Conservation (phyloP, 768 basidiomycete species). For the Austroboletus festivus region DNA sequence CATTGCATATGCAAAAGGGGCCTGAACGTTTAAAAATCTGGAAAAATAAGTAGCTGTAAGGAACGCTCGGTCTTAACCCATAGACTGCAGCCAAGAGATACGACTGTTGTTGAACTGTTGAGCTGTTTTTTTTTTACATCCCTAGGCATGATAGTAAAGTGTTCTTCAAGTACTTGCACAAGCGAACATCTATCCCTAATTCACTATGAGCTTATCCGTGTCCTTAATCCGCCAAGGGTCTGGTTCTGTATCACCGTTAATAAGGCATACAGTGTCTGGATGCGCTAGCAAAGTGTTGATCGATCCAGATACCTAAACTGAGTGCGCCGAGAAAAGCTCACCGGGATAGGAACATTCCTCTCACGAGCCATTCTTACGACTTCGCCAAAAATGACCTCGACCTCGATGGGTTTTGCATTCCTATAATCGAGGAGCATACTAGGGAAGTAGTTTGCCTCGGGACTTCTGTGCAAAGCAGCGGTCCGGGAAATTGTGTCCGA, state of each 20-base stretch:
- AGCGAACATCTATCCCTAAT: too few species aligned
- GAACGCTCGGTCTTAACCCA: too few species aligned
- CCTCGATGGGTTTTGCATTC: conserved; percentile 57
- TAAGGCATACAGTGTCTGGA: conserved; percentile 59
- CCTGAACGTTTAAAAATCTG: too few species aligned
- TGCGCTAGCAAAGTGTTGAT: conserved; percentile 38
- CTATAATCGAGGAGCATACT: conserved; percentile 60
- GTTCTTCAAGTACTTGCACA: too few species aligned
- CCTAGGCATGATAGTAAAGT: too few species aligned
- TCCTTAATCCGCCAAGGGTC: conserved; percentile 38
- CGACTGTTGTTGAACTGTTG: too few species aligned
- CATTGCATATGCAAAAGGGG: too few species aligned
- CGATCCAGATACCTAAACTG: not conserved
- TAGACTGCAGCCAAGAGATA: too few species aligned
- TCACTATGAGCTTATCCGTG: not conserved
- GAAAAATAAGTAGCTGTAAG: too few species aligned
- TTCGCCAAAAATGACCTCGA: conserved; percentile 64
- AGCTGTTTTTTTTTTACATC: too few species aligned
- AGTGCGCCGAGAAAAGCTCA: not conserved
- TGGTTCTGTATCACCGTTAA: conserved; percentile 63
- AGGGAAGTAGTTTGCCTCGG: conserved; percentile 47
- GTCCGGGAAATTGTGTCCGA: conserved; percentile 40
- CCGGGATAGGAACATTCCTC: conserved; percentile 14
- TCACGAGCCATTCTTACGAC: conserved; percentile 29
- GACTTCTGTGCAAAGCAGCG: conserved; percentile 35